Evolutionary conservation across 352 stramenopile genomes (phyloP).

Genomic region (Phytophthora sojae): DNA sequence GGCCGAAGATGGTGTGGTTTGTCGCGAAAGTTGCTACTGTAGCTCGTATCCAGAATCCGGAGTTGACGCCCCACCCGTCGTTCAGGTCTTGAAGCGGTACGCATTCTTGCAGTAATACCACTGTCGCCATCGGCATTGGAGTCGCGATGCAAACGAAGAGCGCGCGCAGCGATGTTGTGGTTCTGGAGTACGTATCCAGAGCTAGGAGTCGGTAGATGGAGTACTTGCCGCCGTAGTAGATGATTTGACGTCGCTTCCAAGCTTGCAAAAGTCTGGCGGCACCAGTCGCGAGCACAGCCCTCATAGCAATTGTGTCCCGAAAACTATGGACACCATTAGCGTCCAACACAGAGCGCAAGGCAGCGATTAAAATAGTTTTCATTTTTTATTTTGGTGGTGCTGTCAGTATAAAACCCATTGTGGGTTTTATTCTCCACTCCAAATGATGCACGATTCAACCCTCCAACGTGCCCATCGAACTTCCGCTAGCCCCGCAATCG

Average conservation of each 20-base stretch:
- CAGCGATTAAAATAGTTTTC: too few species aligned
- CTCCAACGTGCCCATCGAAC: too few species aligned
- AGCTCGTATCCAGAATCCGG: conserved; percentile 16
- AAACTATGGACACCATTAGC: neutral
- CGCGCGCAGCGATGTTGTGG: neutral
- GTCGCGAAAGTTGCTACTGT: neutral
- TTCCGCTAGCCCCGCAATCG: too few species aligned
- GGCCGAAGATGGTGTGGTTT: conserved; percentile 1
- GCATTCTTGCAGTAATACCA: conserved; percentile 8
- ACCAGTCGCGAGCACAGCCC: neutral
- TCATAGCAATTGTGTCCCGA: neutral
- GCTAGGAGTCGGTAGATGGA: conserved; percentile 10
- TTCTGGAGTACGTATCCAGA: conserved; percentile 12
- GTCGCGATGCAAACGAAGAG: conserved; percentile 11
- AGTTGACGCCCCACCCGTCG: conserved; percentile 12
- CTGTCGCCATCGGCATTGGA: conserved; percentile 1
- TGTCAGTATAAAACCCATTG: too few species aligned
- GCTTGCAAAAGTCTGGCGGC: neutral
- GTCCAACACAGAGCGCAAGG: neutral
- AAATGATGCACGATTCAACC: too few species aligned
- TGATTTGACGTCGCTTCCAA: conserved; percentile 10
- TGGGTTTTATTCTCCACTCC: too few species aligned
- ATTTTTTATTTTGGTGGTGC: too few species aligned
- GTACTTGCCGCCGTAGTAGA: conserved; percentile 8
- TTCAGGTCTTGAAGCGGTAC: conserved; percentile 18